Evolutionary conservation across 306 rosid species (phyloP), one percentile per base, ranked within the genome.

Genomic region (Comarum palustre): DNA sequence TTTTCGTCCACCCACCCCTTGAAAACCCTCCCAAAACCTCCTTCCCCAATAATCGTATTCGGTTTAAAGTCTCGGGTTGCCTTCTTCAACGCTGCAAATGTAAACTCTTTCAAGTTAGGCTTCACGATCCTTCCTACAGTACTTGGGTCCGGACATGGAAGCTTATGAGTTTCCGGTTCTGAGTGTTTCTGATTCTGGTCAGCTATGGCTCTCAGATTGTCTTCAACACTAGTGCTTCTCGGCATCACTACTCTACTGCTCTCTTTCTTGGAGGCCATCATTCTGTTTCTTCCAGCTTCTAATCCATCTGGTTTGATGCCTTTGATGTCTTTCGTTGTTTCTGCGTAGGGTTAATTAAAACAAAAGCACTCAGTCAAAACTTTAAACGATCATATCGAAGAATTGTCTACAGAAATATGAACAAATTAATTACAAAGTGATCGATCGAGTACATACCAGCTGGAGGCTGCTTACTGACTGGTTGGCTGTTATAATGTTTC

Each of bases 11-110:
- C 45, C 99, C 99, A 94, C 0, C 99, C 99, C 74, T 83, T 95
- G 82, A 91, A 95, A 6, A 95, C 99, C 50, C 88, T 75, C 1
- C 99, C 99, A 31, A 95, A 95, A 15, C 99, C 97, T 9, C 99
- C 99, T 52, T 90, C 97, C 0, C 99, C 99, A 0, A 91, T 60
- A 34, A 90, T 74, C 1, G 93, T 84, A 73, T 86, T 86, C 0
- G 97, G 96, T 36, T 87, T 82, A 75, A 95, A 95, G n/a, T 95
- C 80, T 71, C 86, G 74, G 0, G 99, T 95, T 0, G 92, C 96
- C 73, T 81, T 86, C 80, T 88, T 90, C 68, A 95, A 72, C 62
- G 92, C 96, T 6, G 87, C 83, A 29, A 88, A 46, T 10, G 78
- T 82, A 74, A 81, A 95, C 45, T 76, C 34, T 66, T 72, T 95